Conservation (phyloP, 78 protist genomes). For the Paulinella micropora region DNA sequence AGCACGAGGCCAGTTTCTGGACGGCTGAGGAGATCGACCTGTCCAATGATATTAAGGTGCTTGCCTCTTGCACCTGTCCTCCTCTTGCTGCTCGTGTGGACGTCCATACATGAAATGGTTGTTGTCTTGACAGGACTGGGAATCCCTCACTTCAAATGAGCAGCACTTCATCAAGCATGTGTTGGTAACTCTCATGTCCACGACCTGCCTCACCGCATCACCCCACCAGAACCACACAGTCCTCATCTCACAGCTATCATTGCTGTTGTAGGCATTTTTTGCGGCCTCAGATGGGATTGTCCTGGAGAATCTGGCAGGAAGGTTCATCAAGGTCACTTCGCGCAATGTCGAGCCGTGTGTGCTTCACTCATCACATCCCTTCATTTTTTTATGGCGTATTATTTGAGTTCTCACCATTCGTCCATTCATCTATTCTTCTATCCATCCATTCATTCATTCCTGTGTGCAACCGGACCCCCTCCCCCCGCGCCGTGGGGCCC, state of each 20-base stretch:
- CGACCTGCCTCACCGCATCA: not conserved
- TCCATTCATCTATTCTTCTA: too few species aligned
- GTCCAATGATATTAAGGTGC: slow-evolving; percentile 53
- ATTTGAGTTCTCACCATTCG: too few species aligned
- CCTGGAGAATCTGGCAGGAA: slow-evolving; percentile 78
- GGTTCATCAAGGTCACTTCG: too few species aligned
- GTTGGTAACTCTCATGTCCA: not conserved
- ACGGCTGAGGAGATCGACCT: slow-evolving; percentile 91
- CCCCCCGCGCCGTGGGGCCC: too few species aligned
- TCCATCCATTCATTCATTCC: too few species aligned
- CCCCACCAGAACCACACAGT: not conserved
- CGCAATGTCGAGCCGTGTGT: too few species aligned
- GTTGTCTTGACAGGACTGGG: slow-evolving; percentile 48
- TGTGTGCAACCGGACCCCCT: too few species aligned
- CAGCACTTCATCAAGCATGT: slow-evolving; percentile 72
- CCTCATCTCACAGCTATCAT: too few species aligned
- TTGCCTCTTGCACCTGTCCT: not conserved
- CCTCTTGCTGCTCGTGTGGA: not conserved
- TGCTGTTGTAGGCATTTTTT: slow-evolving; percentile 75
- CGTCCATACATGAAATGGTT: not conserved
- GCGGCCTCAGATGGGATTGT: slow-evolving; percentile 95
- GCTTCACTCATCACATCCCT: too few species aligned
- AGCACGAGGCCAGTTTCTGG: slow-evolving; percentile 84
- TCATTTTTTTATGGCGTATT: too few species aligned
- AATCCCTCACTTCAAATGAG: slow-evolving; percentile 66